Base-by-base conservation (phyloP, 805 yeast genomes). In the Cyberlindnera bimundalis region DNA sequence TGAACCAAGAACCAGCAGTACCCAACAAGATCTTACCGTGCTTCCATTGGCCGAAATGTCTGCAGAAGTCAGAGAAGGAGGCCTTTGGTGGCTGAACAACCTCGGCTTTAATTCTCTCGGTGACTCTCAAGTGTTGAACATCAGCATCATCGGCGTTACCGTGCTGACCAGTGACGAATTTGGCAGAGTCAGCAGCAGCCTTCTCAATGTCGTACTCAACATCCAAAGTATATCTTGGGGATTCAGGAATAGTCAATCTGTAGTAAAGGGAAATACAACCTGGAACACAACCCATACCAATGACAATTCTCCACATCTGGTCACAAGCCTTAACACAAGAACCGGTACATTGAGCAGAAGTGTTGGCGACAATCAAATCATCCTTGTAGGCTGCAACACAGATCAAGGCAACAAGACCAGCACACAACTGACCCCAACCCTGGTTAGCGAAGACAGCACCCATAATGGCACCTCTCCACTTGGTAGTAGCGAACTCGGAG, bases 401-500 rank as follows among this genome's bases (percentile, higher is more conserved):
- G 43, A 85, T 60, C 47, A 88, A 67, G 42, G 95, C 86, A 55
- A 88, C 85, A 51, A 88, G 71, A 78, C 91, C 96, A 46, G 88
- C 96, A 15, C 80, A 59, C 46, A 89, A 76, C 71, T 90, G 96
- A 65, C 97, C 97, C 81, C 93, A 79, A 67, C 96, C 97, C 71
- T 90, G 97, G 73, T 89, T 89, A 43, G 96, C 91, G 66, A 90
- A 90, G 42, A 88, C 96, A 21, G 96, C 95, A 60, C 86, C 89
- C 96, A 88, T 88, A 56, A 87, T 87, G 51, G 96, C 96, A 76
- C 96, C 96, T 80, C 96, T 85, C 95, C 96, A 88, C 66, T 84
- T 87, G 52, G 96, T 88, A 45, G 96, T 86, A 20, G 96, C 76
- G 59, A 88, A 88, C 71, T 88, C 96, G 43, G 96, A 82, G 9